Base-by-base conservation (phyloP, 179 eudicot species). In the Heliamphora pulchella region DNA sequence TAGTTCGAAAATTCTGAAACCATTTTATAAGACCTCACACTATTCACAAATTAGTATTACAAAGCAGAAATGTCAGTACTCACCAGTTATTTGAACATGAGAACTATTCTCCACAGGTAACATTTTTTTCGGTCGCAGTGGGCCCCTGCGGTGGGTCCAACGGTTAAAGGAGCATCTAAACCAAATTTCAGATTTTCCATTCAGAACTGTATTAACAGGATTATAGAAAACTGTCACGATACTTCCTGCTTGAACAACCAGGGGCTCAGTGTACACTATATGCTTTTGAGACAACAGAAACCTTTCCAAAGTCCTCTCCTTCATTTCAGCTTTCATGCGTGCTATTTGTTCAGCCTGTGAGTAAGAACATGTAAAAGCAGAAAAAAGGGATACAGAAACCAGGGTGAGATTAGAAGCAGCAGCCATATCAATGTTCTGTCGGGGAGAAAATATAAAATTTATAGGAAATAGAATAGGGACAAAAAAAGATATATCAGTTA, bases 161-260 rank as follows among this genome's bases (percentile, higher is more conserved):
- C 96, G 94, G 78, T 96, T 96, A 82, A 96, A 96, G 20, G 98
- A 96, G 85, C 96, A 80, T 86, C 99, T 89, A 82, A 96, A 92
- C 99, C 99, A 96, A 84, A 92, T 81, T 88, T 96, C 97, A 57
- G 97, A 84, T 80, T 94, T 96, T 80, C 98, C 98, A 83, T 88
- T 90, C 69, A 96, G 85, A 62, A 94, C 90, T 11, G 98, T 92
- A 86, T 91, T 94, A 57, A 89, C 76, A 76, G 98, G 96, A 85
- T 96, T 96, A 82, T 94, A 96, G 81, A 87, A 89, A 63, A 96
- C 88, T 22, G 94, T 92, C 70, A 92, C 97, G 62, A 85, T 85
- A 78, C 82, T 80, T 85, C 99, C 99, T 47, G 99, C 96, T 82
- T 78, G 89, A 82, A 94, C 85, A 81, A 91, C 96, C 83, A 96